phyloP scores from a whole-genome alignment of 257 asterid species.

The Solanum bulbocastanum region DNA sequence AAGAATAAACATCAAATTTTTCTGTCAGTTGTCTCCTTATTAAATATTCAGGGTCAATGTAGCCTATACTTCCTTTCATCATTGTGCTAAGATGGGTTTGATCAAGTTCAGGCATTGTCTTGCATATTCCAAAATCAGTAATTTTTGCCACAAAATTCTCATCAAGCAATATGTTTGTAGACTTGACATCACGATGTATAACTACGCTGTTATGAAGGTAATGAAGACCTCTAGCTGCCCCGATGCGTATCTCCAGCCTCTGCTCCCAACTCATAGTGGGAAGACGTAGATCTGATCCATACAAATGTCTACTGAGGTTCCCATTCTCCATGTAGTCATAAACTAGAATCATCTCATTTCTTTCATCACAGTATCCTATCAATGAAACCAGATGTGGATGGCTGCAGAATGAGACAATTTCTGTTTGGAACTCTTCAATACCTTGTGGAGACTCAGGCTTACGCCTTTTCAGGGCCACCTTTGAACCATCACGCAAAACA shows the following conservation, averaged over 20 bases:
- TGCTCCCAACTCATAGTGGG: neutral
- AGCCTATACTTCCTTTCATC: neutral
- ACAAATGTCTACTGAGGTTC: neutral
- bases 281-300: neutral
- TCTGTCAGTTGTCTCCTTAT: neutral
- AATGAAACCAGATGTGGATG: neutral
- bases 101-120: neutral
- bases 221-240: neutral
- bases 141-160: neutral
- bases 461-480: slow-evolving; percentile 5
- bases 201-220: neutral
- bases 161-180: neutral
- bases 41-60: neutral
- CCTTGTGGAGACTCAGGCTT: neutral
- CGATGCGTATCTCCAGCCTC: neutral
- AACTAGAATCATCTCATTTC: neutral
- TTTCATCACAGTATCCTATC: neutral
- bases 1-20: neutral
- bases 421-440: neutral
- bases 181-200: neutral
- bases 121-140: neutral
- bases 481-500: slow-evolving; percentile 4
- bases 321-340: neutral
- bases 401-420: neutral
- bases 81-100: neutral